Conservation (phyloP, 805 yeast genomes). For the Suhomyces sp. region DNA sequence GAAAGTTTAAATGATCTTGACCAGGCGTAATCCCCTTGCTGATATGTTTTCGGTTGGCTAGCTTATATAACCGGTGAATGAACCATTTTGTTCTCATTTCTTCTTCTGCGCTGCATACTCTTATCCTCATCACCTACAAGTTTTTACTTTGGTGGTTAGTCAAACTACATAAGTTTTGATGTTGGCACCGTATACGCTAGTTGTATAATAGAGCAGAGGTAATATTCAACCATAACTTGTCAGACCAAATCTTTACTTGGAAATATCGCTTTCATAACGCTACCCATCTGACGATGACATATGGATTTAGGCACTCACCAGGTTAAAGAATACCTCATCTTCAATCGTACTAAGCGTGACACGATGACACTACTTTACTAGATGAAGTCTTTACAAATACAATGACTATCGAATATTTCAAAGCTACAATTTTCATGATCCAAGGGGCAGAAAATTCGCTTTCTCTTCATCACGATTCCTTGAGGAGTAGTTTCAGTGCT, state of each 20-base stretch:
- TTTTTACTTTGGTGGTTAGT: background rate
- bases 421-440: background rate
- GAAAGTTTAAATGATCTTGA: constrained; percentile 5
- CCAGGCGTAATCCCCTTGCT: constrained; percentile 2
- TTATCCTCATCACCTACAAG: background rate
- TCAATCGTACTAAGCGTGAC: background rate
- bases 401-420: background rate
- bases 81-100: background rate
- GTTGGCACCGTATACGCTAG: background rate
- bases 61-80: background rate
- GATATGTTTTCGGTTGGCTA: background rate
- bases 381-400: background rate
- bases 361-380: background rate
- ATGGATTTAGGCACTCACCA: background rate
- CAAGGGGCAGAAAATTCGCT: background rate
- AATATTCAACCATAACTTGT: background rate
- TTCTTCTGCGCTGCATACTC: background rate
- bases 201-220: background rate
- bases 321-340: background rate
- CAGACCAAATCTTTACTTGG: background rate
- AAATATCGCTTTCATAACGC: background rate
- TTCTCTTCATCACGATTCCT: background rate
- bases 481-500: background rate
- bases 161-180: background rate
- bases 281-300: background rate